A percentile compares a stretch with the other conserved stretches of the same genome.
phyloP scores from a whole-genome alignment of 2,329 filamentous ascomycete genomes.

The Gnomoniopsis smithogilvyi region DNA sequence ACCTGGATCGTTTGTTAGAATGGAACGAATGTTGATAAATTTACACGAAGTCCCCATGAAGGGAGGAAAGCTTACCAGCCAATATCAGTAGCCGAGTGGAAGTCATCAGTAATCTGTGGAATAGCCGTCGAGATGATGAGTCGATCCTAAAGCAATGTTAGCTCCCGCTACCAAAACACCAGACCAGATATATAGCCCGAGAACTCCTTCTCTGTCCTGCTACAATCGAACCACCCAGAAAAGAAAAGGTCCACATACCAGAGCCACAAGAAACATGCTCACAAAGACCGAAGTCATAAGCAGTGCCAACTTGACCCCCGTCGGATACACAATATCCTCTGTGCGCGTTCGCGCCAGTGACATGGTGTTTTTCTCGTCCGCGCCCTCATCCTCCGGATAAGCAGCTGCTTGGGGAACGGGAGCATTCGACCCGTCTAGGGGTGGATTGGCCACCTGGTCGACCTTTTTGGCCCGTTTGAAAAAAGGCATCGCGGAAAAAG shows the following conservation, averaged over 20 bases:
- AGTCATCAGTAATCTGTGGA: conserved; percentile 36
- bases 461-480: conserved; percentile 15
- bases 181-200: too few species aligned
- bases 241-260: conserved; percentile 21
- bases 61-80: conserved; percentile 26
- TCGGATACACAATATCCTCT: conserved; percentile 30
- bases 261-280: conserved; percentile 36
- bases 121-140: conserved; percentile 37
- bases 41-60: too few species aligned
- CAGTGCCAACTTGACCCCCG: conserved; percentile 28
- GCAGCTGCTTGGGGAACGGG: background rate
- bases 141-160: conserved; percentile 25
- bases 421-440: background rate
- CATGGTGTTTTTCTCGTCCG: conserved; percentile 1
- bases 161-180: background rate
- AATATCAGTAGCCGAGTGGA: conserved; percentile 34
- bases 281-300: conserved; percentile 32
- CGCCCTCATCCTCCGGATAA: background rate
- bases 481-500: conserved; percentile 4
- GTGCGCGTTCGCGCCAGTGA: conserved; percentile 21
- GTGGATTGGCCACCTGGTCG: conserved; percentile 1
- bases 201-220: too few species aligned
- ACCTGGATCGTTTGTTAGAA: conserved; percentile 12
- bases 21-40: too few species aligned
- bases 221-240: too few species aligned